Evolutionary conservation across 2,329 filamentous ascomycete species (phyloP).

Genomic region (Diplocarpon mali): DNA sequence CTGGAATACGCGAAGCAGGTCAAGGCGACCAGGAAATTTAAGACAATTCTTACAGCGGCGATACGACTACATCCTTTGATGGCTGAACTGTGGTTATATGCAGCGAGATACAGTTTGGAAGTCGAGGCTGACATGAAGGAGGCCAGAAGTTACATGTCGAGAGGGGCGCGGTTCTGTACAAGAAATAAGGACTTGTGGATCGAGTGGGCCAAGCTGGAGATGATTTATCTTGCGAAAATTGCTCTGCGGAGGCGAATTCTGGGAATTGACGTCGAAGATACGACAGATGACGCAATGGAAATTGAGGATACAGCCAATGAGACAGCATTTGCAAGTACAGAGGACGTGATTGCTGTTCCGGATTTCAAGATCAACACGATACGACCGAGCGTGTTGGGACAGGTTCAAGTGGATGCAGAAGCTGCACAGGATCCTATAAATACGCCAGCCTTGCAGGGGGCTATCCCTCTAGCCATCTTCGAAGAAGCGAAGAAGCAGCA

Average conservation of each 20-base stretch:
- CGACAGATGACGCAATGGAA: slow-evolving; percentile 32
- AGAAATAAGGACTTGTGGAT: slow-evolving; percentile 66
- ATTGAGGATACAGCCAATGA: slow-evolving; percentile 34
- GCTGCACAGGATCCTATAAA: slow-evolving; percentile 29
- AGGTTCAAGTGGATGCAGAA: slow-evolving; percentile 43
- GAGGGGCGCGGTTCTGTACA: slow-evolving; percentile 82
- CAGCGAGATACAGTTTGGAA: slow-evolving; percentile 70
- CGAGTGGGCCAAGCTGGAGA: slow-evolving; percentile 83
- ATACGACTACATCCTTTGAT: slow-evolving; percentile 80
- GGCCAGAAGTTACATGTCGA: slow-evolving; percentile 76
- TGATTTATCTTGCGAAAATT: slow-evolving; percentile 81
- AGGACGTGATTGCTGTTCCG: slow-evolving; percentile 47
- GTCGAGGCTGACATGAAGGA: slow-evolving; percentile 76
- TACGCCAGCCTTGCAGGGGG: slow-evolving; percentile 81
- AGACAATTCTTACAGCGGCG: slow-evolving; percentile 52
- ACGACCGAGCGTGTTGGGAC: slow-evolving; percentile 36
- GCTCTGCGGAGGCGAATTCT: slow-evolving; percentile 59
- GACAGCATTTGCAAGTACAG: slow-evolving; percentile 26
- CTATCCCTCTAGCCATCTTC: slow-evolving; percentile 86
- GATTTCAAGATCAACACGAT: slow-evolving; percentile 31
- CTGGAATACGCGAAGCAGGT: slow-evolving; percentile 66
- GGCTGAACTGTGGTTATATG: slow-evolving; percentile 71
- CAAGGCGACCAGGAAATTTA: slow-evolving; percentile 55
- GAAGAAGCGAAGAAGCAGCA: slow-evolving; percentile 74
- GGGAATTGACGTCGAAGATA: slow-evolving; percentile 43